Conservation (phyloP, 1,284 basidiomycete genomes). For the Austroboletus niveus region DNA sequence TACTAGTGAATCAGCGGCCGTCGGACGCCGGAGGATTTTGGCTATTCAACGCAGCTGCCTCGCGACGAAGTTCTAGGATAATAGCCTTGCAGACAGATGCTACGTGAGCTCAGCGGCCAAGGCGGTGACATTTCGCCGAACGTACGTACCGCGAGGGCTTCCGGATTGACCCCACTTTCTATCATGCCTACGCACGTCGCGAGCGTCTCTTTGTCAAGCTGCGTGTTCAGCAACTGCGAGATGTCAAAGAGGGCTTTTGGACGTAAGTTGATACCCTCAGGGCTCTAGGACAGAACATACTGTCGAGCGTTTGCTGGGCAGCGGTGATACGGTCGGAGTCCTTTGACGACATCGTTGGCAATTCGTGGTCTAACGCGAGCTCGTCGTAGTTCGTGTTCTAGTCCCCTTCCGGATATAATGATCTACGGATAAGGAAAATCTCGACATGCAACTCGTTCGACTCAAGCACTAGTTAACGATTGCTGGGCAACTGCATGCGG, state of each 20-base stretch:
- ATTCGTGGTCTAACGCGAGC: too few relatives aligned
- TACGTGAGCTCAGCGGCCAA: slow-evolving; percentile 1
- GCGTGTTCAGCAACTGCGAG: slow-evolving; percentile 79
- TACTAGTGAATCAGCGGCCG: slow-evolving; percentile 14
- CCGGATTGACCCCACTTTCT: slow-evolving; percentile 82
- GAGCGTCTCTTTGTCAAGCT: slow-evolving; percentile 79
- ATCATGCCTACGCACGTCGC: slow-evolving; percentile 82
- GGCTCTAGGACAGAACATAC: slow-evolving; percentile 42
- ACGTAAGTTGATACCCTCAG: slow-evolving; percentile 5
- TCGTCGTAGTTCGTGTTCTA: too few relatives aligned
- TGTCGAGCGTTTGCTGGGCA: slow-evolving; percentile 77
- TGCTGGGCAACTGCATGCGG: too few relatives aligned
- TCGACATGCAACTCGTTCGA: background rate
- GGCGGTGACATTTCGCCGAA: background rate
- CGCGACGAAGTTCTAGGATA: slow-evolving; percentile 70
- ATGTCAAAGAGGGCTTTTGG: slow-evolving; percentile 73
- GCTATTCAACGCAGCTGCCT: slow-evolving; percentile 43
- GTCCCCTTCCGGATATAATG: too few relatives aligned
- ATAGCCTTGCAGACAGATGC: slow-evolving; percentile 51
- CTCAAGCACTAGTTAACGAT: too few relatives aligned
- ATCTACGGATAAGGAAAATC: slow-evolving; percentile 5
- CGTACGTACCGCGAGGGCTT: slow-evolving; percentile 74
- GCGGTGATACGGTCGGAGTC: slow-evolving; percentile 68
- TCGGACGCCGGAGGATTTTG: slow-evolving; percentile 17
- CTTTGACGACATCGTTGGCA: slow-evolving; percentile 45